A percentile compares a stretch with the other conserved stretches of the same genome.
These are phyloP conservation scores for Puccinia horiana DNA, from an alignment of 1,284 basidiomycete genomes.

Conservation along the genomic window DNA sequence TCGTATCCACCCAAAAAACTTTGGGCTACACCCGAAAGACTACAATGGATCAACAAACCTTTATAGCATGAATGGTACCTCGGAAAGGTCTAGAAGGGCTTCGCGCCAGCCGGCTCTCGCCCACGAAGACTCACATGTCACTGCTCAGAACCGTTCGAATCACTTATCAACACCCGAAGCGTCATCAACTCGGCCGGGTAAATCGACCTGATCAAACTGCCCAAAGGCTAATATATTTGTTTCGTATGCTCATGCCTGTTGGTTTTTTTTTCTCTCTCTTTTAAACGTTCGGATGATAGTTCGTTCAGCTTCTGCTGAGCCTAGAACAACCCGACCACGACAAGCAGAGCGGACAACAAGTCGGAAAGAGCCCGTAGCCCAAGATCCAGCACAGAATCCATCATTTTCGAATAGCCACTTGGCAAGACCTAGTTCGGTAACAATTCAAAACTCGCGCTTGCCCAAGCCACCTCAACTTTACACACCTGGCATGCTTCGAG, in stretches of 20 bases:
- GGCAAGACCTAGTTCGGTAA: neutral
- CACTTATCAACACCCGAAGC: neutral
- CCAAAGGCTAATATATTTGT: neutral
- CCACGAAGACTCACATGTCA: neutral
- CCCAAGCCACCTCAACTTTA: conserved; percentile 2
- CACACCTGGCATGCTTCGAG: neutral
- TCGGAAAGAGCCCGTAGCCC: neutral
- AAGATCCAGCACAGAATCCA: neutral
- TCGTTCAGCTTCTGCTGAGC: neutral
- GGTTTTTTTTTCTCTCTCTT: neutral
- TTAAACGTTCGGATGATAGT: neutral
- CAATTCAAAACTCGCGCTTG: neutral
- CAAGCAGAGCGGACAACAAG: neutral
- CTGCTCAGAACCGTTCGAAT: conserved; percentile 6
- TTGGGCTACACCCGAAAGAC: neutral
- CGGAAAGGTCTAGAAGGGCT: neutral
- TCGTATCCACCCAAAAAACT: neutral
- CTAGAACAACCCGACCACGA: neutral
- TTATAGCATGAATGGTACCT: neutral
- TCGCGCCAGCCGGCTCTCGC: neutral
- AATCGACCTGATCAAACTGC: neutral
- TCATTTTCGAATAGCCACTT: neutral
- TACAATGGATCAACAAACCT: neutral
- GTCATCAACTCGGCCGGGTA: neutral
- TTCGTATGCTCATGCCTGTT: neutral